Percentiles rank a stretch among this genome's conserved stretches.
Conservation (phyloP, 345 rosid genomes). For the Lumnitzera racemosa region DNA sequence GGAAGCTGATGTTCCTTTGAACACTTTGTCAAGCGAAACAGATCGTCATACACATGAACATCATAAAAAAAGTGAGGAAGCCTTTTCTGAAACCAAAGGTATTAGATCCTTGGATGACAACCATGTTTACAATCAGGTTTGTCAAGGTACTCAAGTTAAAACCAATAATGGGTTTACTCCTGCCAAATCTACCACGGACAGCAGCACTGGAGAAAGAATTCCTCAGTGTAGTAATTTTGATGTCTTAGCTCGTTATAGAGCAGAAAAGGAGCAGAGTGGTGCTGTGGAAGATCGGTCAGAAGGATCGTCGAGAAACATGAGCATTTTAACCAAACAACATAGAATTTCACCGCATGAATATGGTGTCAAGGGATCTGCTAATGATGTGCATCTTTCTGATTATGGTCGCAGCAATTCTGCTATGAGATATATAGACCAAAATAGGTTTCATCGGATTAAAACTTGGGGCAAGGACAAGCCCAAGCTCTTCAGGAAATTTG, state of each 20-base stretch:
- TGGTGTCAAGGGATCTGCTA: constrained; percentile 42
- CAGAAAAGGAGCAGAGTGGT: not conserved
- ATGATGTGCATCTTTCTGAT: constrained; percentile 30
- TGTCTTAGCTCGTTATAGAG: not conserved
- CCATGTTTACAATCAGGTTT: not conserved
- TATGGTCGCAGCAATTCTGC: constrained; percentile 22
- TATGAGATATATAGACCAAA: constrained; percentile 25
- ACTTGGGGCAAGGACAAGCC: constrained; percentile 50
- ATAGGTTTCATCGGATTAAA: constrained; percentile 32
- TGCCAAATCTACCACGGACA: not conserved
- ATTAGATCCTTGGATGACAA: no score
- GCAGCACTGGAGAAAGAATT: not conserved
- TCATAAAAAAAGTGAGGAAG: no score
- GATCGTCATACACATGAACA: no score
- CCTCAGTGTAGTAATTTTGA: not conserved
- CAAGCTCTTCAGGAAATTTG: constrained; percentile 72
- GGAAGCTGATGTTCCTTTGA: no score
- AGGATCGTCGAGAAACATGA: constrained; percentile 20
- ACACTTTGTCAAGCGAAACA: no score
- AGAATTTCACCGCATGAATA: constrained; percentile 38
- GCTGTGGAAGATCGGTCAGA: constrained; percentile 7
- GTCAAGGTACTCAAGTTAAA: not conserved
- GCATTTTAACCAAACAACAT: constrained; percentile 29
- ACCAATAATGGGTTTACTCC: not conserved
- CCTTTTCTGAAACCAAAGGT: no score